Base-by-base conservation (phyloP, 495 filamentous ascomycete genomes). In the Neurospora sp. region DNA sequence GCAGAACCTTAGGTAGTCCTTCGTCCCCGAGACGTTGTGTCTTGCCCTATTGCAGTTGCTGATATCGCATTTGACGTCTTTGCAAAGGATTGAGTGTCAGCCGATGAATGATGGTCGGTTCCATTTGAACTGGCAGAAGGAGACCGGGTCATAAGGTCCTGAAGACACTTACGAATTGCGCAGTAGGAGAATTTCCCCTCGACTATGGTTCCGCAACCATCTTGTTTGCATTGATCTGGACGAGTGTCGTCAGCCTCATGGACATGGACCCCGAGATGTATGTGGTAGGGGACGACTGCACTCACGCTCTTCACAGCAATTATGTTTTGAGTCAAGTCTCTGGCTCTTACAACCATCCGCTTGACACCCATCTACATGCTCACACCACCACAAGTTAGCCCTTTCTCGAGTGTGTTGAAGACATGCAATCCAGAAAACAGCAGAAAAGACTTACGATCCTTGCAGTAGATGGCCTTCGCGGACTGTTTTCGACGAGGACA, bases 1-100 rank as follows among this genome's bases (percentile, higher is more conserved):
- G 41, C 81, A 82, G 38, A 70, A 80, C 9, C n/a, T 40, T 0
- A 71, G 74, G n/a, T 80, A 81, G 38, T 78, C 75, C 16, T 75
- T 73, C 3, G 69, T 73, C 38, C 71, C 75, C 12, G 70, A 20
- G 1, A 39, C 37, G 3, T 42, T 65, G 45, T 78, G 72, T 31
- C 69, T 74, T 39, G 75, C 75, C 68, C 70, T 69, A 6, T 68
- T 72, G 70, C 72, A 73, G 18, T 39, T 69, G 73, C 70, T 74
- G 68, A 77, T 72, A 9, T 79, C 73, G 61, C 70, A 75, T 39
- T 76, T 76, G 41, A 80, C 72, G 40, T 78, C 76, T 77, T 71
- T 37, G 35, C 35, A 37, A 37, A 37, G 5, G 35, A 37, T 37
- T 37, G 35, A 37, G 35, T 37, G 35, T 37, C 35, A 37, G 35